A percentile compares a stretch with the other conserved stretches of the same genome.
Evolutionary conservation across 2,329 filamentous ascomycete species (phyloP).

Genomic region (Beauveria australis): DNA sequence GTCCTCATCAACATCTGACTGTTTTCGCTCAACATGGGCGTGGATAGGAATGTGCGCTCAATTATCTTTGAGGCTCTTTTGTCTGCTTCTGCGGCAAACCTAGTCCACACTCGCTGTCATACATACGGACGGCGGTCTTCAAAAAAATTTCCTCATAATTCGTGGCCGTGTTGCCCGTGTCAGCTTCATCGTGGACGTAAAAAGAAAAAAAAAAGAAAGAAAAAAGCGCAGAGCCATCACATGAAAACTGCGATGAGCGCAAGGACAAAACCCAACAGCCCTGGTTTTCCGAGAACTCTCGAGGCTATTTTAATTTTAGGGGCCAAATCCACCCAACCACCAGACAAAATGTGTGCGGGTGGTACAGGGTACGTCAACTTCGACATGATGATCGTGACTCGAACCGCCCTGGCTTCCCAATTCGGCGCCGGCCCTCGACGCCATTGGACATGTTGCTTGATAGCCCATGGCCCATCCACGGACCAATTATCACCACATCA

Average conservation of each 20-base stretch:
- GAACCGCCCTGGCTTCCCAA: slow-evolving; percentile 4
- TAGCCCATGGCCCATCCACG: neutral
- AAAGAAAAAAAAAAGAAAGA: too few relatives aligned
- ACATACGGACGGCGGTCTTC: too few relatives aligned
- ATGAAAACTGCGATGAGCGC: too few relatives aligned
- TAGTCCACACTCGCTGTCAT: neutral
- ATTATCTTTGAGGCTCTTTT: neutral
- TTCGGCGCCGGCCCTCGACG: neutral
- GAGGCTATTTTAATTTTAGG: too few relatives aligned
- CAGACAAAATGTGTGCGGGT: neutral
- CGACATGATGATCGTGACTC: neutral
- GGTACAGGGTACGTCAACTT: neutral
- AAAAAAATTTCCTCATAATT: too few relatives aligned
- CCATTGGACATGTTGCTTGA: slow-evolving; percentile 4
- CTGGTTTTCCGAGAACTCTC: neutral
- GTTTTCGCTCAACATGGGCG: neutral
- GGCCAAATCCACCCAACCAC: neutral
- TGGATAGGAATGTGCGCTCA: too few relatives aligned
- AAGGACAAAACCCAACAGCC: neutral
- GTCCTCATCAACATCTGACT: neutral
- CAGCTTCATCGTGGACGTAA: too few relatives aligned
- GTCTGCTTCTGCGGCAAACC: neutral
- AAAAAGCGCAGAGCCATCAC: too few relatives aligned
- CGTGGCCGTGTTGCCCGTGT: too few relatives aligned
- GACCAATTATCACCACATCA: slow-evolving; percentile 4